Conservation (phyloP, 306 rosid genomes). For the Crotalaria pallida region DNA sequence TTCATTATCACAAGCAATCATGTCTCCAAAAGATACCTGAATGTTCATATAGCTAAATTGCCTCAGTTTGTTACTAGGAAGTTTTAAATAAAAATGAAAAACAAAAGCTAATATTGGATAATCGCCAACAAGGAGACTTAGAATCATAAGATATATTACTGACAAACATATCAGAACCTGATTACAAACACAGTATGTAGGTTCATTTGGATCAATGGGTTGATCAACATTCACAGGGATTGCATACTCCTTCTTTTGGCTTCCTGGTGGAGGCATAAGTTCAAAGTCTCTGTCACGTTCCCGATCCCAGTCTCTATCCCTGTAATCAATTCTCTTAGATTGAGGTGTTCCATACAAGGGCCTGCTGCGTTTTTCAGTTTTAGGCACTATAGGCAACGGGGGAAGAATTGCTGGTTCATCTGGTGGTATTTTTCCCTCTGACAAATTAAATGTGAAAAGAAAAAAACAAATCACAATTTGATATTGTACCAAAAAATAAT, state of each 20-base stretch:
- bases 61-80: slow-evolving; percentile 21
- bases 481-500: not conserved
- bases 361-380: slow-evolving; percentile 68
- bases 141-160: not conserved
- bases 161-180: slow-evolving; percentile 53
- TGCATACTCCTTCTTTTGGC: slow-evolving; percentile 73
- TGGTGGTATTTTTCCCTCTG: slow-evolving; percentile 84
- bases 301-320: slow-evolving; percentile 93
- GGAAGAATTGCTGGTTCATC: slow-evolving; percentile 91
- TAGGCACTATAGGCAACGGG: slow-evolving; percentile 73
- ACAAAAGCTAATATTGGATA: not conserved
- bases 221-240: slow-evolving; percentile 74
- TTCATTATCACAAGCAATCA: slow-evolving; percentile 97
- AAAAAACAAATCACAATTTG: not conserved
- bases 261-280: slow-evolving; percentile 97
- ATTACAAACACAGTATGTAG: slow-evolving; percentile 94
- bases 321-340: slow-evolving; percentile 67
- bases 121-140: slow-evolving; percentile 10
- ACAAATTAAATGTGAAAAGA: slow-evolving; percentile 9
- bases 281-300: slow-evolving; percentile 94
- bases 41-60: slow-evolving; percentile 22
- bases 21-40: slow-evolving; percentile 93
- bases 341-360: slow-evolving; percentile 58
- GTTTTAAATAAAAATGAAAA: slow-evolving; percentile 22
- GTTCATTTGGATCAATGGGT: slow-evolving; percentile 95